Evolutionary conservation across 1,139 yeast species (phyloP).

Genomic region (Candida glucosophila): DNA sequence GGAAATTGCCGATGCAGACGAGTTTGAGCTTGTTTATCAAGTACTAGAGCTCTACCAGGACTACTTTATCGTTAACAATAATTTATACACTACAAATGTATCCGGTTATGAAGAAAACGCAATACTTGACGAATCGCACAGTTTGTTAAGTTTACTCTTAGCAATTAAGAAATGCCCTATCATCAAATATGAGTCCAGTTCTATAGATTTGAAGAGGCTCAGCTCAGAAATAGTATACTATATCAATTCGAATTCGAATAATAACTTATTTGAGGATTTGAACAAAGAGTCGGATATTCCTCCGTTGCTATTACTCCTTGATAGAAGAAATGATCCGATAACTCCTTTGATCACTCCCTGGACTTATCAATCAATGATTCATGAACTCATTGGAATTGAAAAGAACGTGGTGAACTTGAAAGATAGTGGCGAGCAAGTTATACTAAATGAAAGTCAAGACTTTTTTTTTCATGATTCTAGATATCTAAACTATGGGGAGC

Average conservation of each 20-base stretch:
- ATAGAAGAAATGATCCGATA: constrained; percentile 81
- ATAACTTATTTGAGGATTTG: constrained; percentile 60
- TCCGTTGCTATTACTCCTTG: constrained; percentile 71
- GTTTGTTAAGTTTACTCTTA: constrained; percentile 57
- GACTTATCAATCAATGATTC: constrained; percentile 98
- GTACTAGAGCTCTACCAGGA: constrained; percentile 84
- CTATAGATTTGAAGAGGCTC: constrained; percentile 52
- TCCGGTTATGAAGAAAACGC: constrained; percentile 5
- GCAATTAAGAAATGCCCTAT: constrained; percentile 72
- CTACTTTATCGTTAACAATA: constrained; percentile 63
- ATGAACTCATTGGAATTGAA: constrained; percentile 74
- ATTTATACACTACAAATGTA: constrained; percentile 34
- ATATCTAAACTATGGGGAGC: constrained; percentile 89
- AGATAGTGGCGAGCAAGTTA: constrained; percentile 18
- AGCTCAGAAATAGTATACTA: constrained; percentile 62
- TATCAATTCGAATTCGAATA: constrained; percentile 47
- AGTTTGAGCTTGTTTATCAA: constrained; percentile 64
- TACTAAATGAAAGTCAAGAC: constrained; percentile 46
- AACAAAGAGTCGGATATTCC: constrained; percentile 50
- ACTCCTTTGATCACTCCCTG: constrained; percentile 91
- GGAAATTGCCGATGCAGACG: constrained; percentile 83
- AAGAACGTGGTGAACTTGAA: constrained; percentile 70
- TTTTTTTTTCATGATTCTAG: constrained; percentile 69
- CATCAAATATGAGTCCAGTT: constrained; percentile 65
- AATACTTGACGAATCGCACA: constrained; percentile 41